phyloP scores from a whole-genome alignment of 768 basidiomycete genomes.

The Psilocybe subaeruginosa region DNA sequence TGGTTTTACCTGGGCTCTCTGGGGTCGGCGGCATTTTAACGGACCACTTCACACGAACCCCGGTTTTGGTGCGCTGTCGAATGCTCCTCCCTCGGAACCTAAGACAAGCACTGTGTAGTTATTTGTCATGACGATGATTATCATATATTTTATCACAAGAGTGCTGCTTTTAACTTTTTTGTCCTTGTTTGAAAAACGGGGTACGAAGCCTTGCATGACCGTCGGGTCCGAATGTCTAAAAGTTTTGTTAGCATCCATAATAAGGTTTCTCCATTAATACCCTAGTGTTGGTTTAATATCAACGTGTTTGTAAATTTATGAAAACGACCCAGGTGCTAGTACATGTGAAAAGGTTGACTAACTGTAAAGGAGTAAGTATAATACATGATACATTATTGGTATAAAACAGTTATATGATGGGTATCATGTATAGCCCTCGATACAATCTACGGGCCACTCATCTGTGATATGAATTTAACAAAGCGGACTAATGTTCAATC shows the following conservation, averaged over 20 bases:
- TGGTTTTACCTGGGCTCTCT: slow-evolving; percentile 45
- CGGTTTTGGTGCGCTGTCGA: slow-evolving; percentile 3
- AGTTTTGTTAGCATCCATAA: too few relatives aligned
- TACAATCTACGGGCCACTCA: background rate
- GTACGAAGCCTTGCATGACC: background rate
- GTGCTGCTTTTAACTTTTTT: background rate
- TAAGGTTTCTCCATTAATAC: background rate
- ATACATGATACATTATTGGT: slow-evolving; percentile 1
- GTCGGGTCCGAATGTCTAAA: too few relatives aligned
- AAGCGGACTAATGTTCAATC: background rate
- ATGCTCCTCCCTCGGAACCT: background rate
- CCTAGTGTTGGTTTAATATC: too few relatives aligned
- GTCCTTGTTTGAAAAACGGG: background rate
- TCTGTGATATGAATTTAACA: background rate
- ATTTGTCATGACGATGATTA: background rate
- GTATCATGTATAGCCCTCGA: slow-evolving; percentile 2
- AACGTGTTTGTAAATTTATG: too few relatives aligned
- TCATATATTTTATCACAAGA: background rate
- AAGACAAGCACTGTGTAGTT: background rate
- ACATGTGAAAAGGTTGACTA: background rate
- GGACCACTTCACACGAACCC: slow-evolving; percentile 46
- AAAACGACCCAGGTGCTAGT: background rate
- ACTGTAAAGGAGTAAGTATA: slow-evolving; percentile 5
- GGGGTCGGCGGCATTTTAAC: slow-evolving; percentile 47
- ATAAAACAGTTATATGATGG: background rate